Base-by-base conservation (phyloP, 768 basidiomycete species). In the Calocybe indica region DNA sequence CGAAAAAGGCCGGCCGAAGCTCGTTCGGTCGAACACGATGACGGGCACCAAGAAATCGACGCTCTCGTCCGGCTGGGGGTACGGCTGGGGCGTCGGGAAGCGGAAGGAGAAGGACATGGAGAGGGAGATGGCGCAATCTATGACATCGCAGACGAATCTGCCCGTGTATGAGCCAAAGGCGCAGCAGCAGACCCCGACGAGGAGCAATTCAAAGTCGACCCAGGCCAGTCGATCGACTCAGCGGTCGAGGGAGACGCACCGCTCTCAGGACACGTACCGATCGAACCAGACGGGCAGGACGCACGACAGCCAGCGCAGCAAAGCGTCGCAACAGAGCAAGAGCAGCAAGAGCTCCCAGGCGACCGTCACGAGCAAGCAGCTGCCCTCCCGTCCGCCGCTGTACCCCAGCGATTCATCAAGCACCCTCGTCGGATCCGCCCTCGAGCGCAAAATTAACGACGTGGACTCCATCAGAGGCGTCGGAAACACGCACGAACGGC, bases 401-500 rank as follows among this genome's bases (percentile, higher is more conserved):
- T 64, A 72, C 30, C 71, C 79, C n/a, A 78, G 75, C 15, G 83
- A 88, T 53, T 87, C 87, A 2, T 70, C 78, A 1, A 79, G 76
- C 52, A 89, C 86, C 1, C 78, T 89, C 29, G 77, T 89, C n/a
- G 86, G 86, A 2, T 85, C 83, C 12, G 83, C 83, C 1, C 66
- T 74, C 42, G 80, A 85, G 48, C 77, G 85, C 56, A 89, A 89
- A 65, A 66, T 85, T 39, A 75, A 75, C 43, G 85, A 88, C 48
- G 66, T 72, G 0, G 83, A 82, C 30, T 72, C 76, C 2, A 68
- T 79, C 36, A 66, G 68, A 44, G 74, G 74, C 49, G 71, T 63
- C 35, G 66, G 74, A 0, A 84, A 88, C 57, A 87, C 86, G 0
- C 63, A 69, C 2, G 76, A 77, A 40, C 69, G 81, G 41, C 62